Evolutionary conservation across 108 stramenopile species (phyloP), one percentile per base, ranked within the genome.

Genomic region (Pseudonitzschia delicatissima): DNA sequence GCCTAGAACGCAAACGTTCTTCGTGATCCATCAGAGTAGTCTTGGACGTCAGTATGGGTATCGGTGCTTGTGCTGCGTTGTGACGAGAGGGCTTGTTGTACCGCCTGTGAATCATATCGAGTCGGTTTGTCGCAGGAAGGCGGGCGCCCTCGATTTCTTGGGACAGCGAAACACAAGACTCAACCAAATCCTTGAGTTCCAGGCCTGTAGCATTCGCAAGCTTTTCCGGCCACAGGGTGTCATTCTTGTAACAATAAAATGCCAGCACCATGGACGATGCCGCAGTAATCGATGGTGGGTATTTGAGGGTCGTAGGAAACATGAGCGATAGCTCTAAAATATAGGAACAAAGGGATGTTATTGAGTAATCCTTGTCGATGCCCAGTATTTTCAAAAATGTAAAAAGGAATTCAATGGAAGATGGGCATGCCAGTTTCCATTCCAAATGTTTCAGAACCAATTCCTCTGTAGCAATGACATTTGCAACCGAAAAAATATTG

Each of bases 261-360:
- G 72, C 72, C 18, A 79, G 36, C 3, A 67, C 67, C 1, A 49
- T 20, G 8, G 60, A 49, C 23, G 40, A 27, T 25, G 72, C 72
- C 5, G 71, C 78, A 13, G 69, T 51, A 1, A 66, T 34, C 13
- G 78, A 79, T 36, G 60, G 51, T 25, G 61, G 39, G 25, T 59
- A 69, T n/a, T 15, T 29, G 18, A 36, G 17, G 29, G 50, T 45
- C 0, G 69, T 47, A 42, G 64, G 20, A 2, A 58, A 47, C 21
- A 68, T 64, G 35, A 79, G 39, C 4, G 78, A 63, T 31, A 77
- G 53, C 33, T 77, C 69, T 2, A 59, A 60, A 21, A 77, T 5
- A 58, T 77, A 77, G n/a, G 18, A 34, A 49, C 66, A 42, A 64
- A 71, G 13, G 21, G 17, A 31, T 0, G 12, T 17, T 27, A 47